phyloP scores from a whole-genome alignment of 345 rosid species.

The Cardamine chenopodiifolia region DNA sequence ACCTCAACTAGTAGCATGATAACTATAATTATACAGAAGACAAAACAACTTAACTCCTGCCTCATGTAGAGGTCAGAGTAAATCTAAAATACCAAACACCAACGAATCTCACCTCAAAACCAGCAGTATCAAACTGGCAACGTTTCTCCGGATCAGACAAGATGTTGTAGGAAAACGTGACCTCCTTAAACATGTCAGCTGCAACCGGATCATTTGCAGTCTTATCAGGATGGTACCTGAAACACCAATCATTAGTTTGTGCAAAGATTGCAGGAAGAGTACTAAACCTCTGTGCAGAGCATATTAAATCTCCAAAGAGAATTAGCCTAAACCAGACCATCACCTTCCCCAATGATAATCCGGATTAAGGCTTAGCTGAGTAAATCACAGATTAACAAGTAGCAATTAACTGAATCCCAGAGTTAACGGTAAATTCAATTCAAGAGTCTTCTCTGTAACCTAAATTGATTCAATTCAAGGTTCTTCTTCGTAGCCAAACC shows the following conservation, averaged over 20 bases:
- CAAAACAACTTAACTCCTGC: neutral
- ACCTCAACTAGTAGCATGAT: neutral
- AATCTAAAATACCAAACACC: neutral
- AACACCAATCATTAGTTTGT: slow-evolving; percentile 12
- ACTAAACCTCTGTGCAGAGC: neutral
- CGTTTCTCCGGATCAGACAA: slow-evolving; percentile 91
- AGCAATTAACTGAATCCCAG: neutral
- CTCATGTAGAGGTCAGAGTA: neutral
- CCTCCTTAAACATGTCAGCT: slow-evolving; percentile 93
- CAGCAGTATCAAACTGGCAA: slow-evolving; percentile 85
- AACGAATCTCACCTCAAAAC: slow-evolving; percentile 80
- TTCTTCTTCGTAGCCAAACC: slow-evolving; percentile 20
- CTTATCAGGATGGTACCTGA: slow-evolving; percentile 99
- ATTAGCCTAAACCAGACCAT: slow-evolving; percentile 20
- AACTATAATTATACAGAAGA: neutral
- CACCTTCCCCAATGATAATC: neutral
- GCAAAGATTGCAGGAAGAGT: neutral
- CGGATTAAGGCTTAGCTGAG: neutral
- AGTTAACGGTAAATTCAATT: neutral
- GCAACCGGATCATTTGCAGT: slow-evolving; percentile 91
- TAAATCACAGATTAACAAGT: neutral
- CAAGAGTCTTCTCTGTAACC: neutral
- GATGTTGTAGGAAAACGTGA: slow-evolving; percentile 86
- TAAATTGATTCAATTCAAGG: slow-evolving; percentile 13
- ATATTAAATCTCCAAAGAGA: neutral